A percentile compares a stretch with the other conserved stretches of the same genome.
Evolutionary conservation across 2,329 filamentous ascomycete species (phyloP).

Genomic region (Aspergillus glaucus): DNA sequence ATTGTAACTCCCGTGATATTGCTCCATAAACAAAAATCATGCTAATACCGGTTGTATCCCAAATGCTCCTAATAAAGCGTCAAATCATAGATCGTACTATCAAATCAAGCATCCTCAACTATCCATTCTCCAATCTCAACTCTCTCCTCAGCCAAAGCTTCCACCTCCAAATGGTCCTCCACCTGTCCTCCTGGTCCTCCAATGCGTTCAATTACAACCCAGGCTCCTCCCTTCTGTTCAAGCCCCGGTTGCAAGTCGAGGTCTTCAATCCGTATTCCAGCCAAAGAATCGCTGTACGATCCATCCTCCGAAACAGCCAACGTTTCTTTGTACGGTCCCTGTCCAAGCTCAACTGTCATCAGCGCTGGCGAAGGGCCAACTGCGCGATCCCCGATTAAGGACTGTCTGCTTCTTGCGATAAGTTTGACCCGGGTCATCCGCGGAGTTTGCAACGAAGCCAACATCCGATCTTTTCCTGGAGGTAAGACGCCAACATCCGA

Average conservation of each 20-base stretch:
- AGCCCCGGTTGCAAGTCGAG: slow-evolving; percentile 66
- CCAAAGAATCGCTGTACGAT: slow-evolving; percentile 63
- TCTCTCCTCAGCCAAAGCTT: slow-evolving; percentile 37
- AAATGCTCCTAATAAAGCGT: too few relatives aligned
- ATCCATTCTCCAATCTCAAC: slow-evolving; percentile 40
- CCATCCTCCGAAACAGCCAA: slow-evolving; percentile 66
- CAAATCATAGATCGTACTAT: too few relatives aligned
- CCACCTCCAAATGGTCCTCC: slow-evolving; percentile 38
- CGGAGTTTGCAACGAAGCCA: slow-evolving; percentile 44
- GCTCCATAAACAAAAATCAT: not conserved
- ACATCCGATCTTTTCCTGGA: slow-evolving; percentile 48
- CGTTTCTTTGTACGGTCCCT: slow-evolving; percentile 60
- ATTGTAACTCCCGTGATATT: not conserved
- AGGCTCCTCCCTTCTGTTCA: slow-evolving; percentile 54
- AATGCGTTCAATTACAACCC: slow-evolving; percentile 76
- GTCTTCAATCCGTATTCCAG: slow-evolving; percentile 63
- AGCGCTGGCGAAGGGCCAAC: slow-evolving; percentile 52
- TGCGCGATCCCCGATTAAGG: slow-evolving; percentile 31
- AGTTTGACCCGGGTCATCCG: slow-evolving; percentile 59
- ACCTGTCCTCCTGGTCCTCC: slow-evolving; percentile 53
- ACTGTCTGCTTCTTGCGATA: slow-evolving; percentile 45
- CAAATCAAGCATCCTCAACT: slow-evolving; percentile 23
- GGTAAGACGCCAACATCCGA: slow-evolving; percentile 44
- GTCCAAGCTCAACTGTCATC: slow-evolving; percentile 66
- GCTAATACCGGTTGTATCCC: not conserved